A percentile compares a stretch with the other conserved stretches of the same genome.
These are phyloP conservation scores for Coemansia sp. DNA, from an alignment of 192 early-diverging fungal genomes.

Conservation along the genomic window DNA sequence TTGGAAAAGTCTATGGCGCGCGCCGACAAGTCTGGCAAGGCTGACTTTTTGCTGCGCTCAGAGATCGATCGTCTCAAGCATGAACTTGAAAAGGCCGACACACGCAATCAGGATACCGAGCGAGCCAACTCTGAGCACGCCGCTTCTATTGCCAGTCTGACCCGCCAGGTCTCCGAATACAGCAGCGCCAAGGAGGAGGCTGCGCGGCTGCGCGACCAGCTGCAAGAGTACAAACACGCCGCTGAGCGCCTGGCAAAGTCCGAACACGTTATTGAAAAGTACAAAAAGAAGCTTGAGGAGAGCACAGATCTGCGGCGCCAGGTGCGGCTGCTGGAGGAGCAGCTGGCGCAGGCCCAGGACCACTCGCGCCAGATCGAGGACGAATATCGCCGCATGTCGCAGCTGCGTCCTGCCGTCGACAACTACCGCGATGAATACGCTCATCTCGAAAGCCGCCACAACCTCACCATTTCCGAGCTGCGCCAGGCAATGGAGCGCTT, in stretches of 20 bases:
- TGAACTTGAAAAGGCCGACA: constrained; percentile 83
- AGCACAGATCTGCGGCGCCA: constrained; percentile 75
- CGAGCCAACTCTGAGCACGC: constrained; percentile 60
- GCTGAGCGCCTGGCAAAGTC: constrained; percentile 92
- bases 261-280: constrained; percentile 94
- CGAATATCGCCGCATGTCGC: constrained; percentile 78
- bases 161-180: constrained; percentile 59
- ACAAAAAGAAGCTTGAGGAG: constrained; percentile 93
- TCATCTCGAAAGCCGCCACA: constrained; percentile 72
- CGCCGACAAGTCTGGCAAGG: constrained; percentile 71
- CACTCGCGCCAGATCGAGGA: constrained; percentile 81
- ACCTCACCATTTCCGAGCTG: constrained; percentile 66
- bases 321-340: constrained; percentile 75
- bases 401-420: constrained; percentile 81
- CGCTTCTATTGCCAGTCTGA: constrained; percentile 66
- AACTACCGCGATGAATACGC: constrained; percentile 82
- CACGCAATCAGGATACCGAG: constrained; percentile 69
- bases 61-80: constrained; percentile 86
- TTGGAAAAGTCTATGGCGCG: constrained; percentile 73
- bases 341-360: constrained; percentile 67
- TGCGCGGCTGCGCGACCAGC: constrained; percentile 75
- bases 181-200: constrained; percentile 72
- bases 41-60: constrained; percentile 79
- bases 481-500: constrained; percentile 71
- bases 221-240: constrained; percentile 87